These are phyloP conservation scores for Clavispora phyllophila DNA, from an alignment of 805 yeast genomes.

Conservation along the genomic window DNA sequence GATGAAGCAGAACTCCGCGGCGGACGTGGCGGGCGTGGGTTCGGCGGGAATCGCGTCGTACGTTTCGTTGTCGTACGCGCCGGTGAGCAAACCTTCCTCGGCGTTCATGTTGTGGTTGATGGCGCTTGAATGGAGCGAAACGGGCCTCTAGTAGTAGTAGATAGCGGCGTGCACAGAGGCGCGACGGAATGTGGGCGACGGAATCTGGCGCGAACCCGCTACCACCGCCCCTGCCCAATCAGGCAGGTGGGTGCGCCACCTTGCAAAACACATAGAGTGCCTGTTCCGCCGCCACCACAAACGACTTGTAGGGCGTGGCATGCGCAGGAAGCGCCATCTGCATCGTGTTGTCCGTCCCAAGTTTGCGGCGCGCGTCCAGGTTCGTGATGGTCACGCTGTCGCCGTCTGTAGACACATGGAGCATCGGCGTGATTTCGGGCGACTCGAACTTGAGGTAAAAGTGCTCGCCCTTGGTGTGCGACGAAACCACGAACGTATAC, in stretches of 20 bases:
- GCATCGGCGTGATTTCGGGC: slow-evolving; percentile 11
- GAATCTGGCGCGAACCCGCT: no score
- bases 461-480: slow-evolving; percentile 1
- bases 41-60: slow-evolving; percentile 14
- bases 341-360: slow-evolving; percentile 4
- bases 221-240: no score
- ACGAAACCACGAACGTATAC: slow-evolving; percentile 8
- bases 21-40: neutral
- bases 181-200: neutral
- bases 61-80: slow-evolving; percentile 16
- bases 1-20: slow-evolving; percentile 11
- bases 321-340: slow-evolving; percentile 7
- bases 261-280: slow-evolving; percentile 11
- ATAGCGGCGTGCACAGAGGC: neutral
- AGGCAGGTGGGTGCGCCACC: slow-evolving; percentile 1
- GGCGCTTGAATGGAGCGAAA: no score
- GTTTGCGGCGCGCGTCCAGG: slow-evolving; percentile 7
- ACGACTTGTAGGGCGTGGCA: slow-evolving; percentile 7
- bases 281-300: slow-evolving; percentile 5
- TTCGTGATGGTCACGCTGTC: slow-evolving; percentile 8
- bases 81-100: slow-evolving; percentile 22
- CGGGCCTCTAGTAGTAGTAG: neutral
- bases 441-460: slow-evolving; percentile 14
- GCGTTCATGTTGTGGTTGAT: slow-evolving; percentile 17
- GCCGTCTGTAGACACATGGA: slow-evolving; percentile 8